phyloP scores from a whole-genome alignment of 768 basidiomycete species.

The Termitomyces sp. region DNA sequence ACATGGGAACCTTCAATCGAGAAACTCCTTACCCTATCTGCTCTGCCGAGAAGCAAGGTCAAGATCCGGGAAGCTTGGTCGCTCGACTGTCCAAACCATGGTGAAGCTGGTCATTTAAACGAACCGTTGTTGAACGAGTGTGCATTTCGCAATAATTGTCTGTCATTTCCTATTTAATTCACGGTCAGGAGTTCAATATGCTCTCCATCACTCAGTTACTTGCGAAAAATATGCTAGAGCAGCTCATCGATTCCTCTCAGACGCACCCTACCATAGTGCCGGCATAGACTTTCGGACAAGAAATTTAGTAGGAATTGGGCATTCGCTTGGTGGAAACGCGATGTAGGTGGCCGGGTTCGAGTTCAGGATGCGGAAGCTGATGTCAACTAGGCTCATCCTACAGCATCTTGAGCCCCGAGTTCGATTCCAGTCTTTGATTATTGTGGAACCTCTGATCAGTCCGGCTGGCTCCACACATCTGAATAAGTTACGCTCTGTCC shows the following conservation, averaged over 20 bases:
- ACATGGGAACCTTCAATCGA: conserved; percentile 62
- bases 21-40: conserved; percentile 35
- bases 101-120: conserved; percentile 54
- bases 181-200: conserved; percentile 1
- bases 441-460: conserved; percentile 63
- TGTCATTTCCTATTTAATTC: conserved; percentile 11
- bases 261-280: conserved; percentile 31
- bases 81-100: conserved; percentile 72
- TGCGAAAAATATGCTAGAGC: conserved; percentile 62
- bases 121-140: conserved; percentile 35
- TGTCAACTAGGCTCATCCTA: conserved; percentile 41
- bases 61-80: conserved; percentile 59
- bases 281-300: conserved; percentile 42
- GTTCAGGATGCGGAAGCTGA: neutral
- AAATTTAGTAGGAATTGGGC: conserved; percentile 59
- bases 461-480: conserved; percentile 42
- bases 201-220: conserved; percentile 36
- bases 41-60: conserved; percentile 14
- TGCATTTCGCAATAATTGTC: conserved; percentile 44
- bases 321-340: conserved; percentile 62
- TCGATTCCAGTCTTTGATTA: conserved; percentile 45
- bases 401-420: conserved; percentile 42
- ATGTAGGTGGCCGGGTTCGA: conserved; percentile 38
- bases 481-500: conserved; percentile 29
- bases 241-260: conserved; percentile 50